These are phyloP conservation scores for Poa pratensis DNA, from an alignment of 176 grass and related monocot genomes.

Conservation along the genomic window DNA sequence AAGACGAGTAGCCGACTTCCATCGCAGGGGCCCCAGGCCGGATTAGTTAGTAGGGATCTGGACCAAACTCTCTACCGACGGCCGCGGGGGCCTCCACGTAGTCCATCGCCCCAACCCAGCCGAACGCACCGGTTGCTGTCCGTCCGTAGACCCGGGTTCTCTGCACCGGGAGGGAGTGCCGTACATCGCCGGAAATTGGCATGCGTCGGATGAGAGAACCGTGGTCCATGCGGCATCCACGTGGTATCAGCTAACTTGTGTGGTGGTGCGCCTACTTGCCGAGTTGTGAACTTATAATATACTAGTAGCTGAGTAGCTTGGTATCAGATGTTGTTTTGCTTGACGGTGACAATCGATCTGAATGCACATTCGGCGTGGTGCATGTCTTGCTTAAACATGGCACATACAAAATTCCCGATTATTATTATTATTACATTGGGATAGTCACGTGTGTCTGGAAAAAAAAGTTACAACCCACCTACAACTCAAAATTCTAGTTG, in stretches of 20 bases:
- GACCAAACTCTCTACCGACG: neutral
- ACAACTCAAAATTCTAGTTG: too few relatives aligned
- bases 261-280: neutral
- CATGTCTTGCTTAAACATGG: too few relatives aligned
- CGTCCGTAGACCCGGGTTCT: neutral
- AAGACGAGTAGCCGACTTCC: constrained; percentile 28
- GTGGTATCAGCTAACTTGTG: neutral
- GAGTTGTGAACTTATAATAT: neutral
- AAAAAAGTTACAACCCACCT: too few relatives aligned
- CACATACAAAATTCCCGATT: too few relatives aligned
- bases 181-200: constrained; percentile 14
- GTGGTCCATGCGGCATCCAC: constrained; percentile 13
- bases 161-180: neutral
- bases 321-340: neutral
- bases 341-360: too few relatives aligned
- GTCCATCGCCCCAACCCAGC: neutral
- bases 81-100: constrained; percentile 36
- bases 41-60: neutral
- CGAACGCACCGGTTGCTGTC: neutral
- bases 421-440: too few relatives aligned
- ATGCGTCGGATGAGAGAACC: neutral
- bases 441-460: too few relatives aligned
- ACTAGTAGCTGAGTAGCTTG: too few relatives aligned
- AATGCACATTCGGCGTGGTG: too few relatives aligned
- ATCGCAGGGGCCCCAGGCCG: neutral